A percentile compares a stretch with the other conserved stretches of the same genome.
phyloP scores from a whole-genome alignment of 495 filamentous ascomycete genomes.

The Annulohypoxylon bovei region DNA sequence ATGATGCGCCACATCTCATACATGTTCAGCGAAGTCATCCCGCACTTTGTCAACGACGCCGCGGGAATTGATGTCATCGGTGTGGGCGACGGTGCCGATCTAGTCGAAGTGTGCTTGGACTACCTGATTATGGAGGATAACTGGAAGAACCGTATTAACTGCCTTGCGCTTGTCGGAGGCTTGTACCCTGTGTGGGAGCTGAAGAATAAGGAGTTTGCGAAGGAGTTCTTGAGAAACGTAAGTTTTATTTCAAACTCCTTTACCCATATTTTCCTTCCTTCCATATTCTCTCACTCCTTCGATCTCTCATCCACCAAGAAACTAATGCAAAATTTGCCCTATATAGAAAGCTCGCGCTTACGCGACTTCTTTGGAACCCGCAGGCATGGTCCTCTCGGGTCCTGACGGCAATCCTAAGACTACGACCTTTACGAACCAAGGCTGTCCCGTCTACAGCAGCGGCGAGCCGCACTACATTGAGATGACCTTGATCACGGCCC shows the following conservation, averaged over 20 bases:
- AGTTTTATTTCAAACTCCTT: conserved; percentile 21
- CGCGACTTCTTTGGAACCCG: conserved; percentile 57
- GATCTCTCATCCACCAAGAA: not conserved
- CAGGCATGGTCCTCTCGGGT: conserved; percentile 61
- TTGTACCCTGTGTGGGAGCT: conserved; percentile 46
- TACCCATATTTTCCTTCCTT: not conserved
- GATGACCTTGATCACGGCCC: conserved; percentile 48
- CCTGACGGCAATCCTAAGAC: conserved; percentile 50
- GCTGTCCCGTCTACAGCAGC: conserved; percentile 59
- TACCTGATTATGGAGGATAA: conserved; percentile 58
- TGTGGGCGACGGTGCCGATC: conserved; percentile 64
- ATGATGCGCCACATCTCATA: conserved; percentile 66
- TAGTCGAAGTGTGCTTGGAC: conserved; percentile 66
- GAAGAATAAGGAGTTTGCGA: conserved; percentile 51
- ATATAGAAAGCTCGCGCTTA: conserved; percentile 69
- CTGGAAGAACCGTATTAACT: conserved; percentile 50
- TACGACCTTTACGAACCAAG: conserved; percentile 46
- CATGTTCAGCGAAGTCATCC: conserved; percentile 71
- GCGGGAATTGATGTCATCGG: conserved; percentile 73
- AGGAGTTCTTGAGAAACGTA: conserved; percentile 59
- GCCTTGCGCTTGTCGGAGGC: conserved; percentile 55
- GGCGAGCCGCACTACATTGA: conserved; percentile 53
- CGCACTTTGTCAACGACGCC: conserved; percentile 51
- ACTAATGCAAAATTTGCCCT: not conserved
- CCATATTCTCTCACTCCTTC: not conserved